These are phyloP conservation scores for Sporobolomyces phaffii DNA, from an alignment of 768 basidiomycete species.

Conservation along the genomic window DNA sequence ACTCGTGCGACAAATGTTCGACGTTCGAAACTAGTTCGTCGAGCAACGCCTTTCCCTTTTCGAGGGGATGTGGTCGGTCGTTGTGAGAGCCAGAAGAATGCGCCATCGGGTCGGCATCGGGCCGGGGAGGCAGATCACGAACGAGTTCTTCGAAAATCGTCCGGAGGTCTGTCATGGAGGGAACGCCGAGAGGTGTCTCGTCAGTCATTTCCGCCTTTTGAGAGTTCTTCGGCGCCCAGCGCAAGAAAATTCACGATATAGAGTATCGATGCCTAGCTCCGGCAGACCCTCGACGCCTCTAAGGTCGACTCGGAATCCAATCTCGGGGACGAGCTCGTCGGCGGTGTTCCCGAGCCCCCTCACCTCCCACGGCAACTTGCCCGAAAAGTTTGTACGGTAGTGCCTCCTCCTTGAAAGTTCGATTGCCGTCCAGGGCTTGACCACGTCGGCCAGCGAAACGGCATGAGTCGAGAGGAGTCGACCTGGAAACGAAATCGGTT, in stretches of 20 bases:
- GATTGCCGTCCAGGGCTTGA: slow-evolving; percentile 72
- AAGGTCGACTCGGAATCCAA: slow-evolving; percentile 9
- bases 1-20: slow-evolving; percentile 70
- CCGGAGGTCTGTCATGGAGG: slow-evolving; percentile 40
- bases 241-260: slow-evolving; percentile 58
- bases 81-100: not conserved
- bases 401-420: slow-evolving; percentile 77
- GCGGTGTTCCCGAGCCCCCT: slow-evolving; percentile 53
- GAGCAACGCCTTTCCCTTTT: slow-evolving; percentile 58
- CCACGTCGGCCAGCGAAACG: slow-evolving; percentile 71
- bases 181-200: not conserved
- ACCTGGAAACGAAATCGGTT: too few relatives aligned
- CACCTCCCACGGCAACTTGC: slow-evolving; percentile 79
- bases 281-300: slow-evolving; percentile 49
- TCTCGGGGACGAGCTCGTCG: slow-evolving; percentile 20
- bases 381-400: slow-evolving; percentile 76
- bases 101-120: slow-evolving; percentile 4
- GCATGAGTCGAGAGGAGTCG: slow-evolving; percentile 72
- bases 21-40: slow-evolving; percentile 69
- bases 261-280: slow-evolving; percentile 59
- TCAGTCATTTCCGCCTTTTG: not conserved
- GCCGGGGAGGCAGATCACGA: slow-evolving; percentile 4
- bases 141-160: slow-evolving; percentile 41
- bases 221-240: too few relatives aligned
- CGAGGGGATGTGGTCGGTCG: slow-evolving; percentile 51